Conservation (phyloP, 495 filamentous ascomycete genomes). For the Podospora pseudopauciseta region DNA sequence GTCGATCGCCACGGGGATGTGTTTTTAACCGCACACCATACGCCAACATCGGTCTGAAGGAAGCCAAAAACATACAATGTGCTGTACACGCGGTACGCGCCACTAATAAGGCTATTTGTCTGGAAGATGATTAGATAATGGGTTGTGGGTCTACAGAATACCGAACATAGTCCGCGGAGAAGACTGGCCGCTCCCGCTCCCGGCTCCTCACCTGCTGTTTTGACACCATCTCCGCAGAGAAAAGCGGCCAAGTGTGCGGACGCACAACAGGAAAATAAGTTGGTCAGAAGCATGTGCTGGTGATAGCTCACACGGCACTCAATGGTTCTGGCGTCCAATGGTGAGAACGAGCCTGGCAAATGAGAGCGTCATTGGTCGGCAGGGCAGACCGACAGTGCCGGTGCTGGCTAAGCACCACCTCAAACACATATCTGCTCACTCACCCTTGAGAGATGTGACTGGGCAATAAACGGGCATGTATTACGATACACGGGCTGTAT, state of each 20-base stretch:
- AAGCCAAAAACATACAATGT: background rate
- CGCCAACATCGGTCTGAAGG: constrained; percentile 23
- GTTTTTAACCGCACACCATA: constrained; percentile 9
- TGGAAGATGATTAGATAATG: background rate
- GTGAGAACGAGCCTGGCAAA: background rate
- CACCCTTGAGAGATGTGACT: constrained; percentile 8
- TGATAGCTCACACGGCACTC: constrained; percentile 1
- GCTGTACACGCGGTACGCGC: background rate
- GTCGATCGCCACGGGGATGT: constrained; percentile 16
- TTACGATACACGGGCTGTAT: background rate
- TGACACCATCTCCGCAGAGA: background rate
- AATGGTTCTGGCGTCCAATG: background rate
- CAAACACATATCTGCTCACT: background rate
- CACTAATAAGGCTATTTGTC: background rate
- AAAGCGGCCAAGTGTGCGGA: constrained; percentile 3
- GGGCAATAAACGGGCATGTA: constrained; percentile 1
- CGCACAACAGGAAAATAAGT: constrained; percentile 2
- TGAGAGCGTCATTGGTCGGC: constrained; percentile 7
- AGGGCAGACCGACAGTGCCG: constrained; percentile 8
- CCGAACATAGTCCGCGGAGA: background rate
- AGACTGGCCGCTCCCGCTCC: background rate
- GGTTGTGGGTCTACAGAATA: background rate
- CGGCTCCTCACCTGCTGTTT: background rate
- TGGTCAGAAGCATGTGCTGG: background rate
- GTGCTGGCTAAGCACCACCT: background rate